Base-by-base conservation (phyloP, 768 basidiomycete genomes). In the Lanmaoa pseudosensibilis region DNA sequence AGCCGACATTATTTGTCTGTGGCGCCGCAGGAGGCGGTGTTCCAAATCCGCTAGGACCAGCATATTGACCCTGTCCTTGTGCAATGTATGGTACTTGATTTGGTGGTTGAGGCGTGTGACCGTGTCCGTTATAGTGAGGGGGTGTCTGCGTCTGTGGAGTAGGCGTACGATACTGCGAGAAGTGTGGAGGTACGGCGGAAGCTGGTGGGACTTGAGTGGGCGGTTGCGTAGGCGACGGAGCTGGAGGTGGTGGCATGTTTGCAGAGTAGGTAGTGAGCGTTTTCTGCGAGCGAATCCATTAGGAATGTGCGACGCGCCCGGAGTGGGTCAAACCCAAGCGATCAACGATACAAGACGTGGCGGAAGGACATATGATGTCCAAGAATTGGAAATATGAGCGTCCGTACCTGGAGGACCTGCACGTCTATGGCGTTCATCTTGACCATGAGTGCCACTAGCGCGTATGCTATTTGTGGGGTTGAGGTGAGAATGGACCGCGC, bases 401-500 rank as follows among this genome's bases (percentile, higher is more conserved):
- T 11, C 40, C 75, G 39, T 56, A 89, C 89, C 77, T 90, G 87
- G 60, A 90, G 83, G 8, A 90, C 87, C 44, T 90, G 85, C 46
- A 88, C 77, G 48, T 90, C 83, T 37, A 91, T 78, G 0, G 86
- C 87, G 54, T 86, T 84, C 74, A 91, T 83, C 54, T 82, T 83
- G 21, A 90, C 88, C 88, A 91, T 89, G 37, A 90, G 80, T 0
- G 80, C 80, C 55, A 92, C 87, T 0, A 92, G 75, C 2, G 86
- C 87, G 69, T 89, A 90, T 0, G 88, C 84, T 54, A 92, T 89
- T 50, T 85, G 84, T 0, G 89, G 89, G 58, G 88, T 87, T 16
- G 78, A 77, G 60, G 87, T 86, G 41, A 92, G 76, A 63, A 92
- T 88, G 33, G 78, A 75, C 19, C 81, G 78, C 2, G 88, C 88